These are phyloP conservation scores for Saccharomyces pastorianus DNA, from an alignment of 1,139 yeast species.

Conservation along the genomic window DNA sequence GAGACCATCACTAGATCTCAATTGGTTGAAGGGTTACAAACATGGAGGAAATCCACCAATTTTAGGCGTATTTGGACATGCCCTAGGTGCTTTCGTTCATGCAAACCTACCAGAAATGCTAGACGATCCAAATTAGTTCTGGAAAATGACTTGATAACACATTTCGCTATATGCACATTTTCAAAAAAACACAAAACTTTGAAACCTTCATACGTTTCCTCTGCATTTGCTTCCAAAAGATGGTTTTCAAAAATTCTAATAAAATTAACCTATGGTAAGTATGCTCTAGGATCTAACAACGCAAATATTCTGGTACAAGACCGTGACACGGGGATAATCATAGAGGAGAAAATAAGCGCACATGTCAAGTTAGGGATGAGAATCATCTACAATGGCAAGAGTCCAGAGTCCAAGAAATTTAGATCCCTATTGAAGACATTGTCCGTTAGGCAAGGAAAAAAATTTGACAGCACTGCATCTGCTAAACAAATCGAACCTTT, in stretches of 20 bases:
- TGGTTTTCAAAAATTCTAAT: constrained; percentile 83
- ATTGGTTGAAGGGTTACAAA: constrained; percentile 38
- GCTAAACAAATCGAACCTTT: constrained; percentile 64
- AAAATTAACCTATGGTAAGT: constrained; percentile 81
- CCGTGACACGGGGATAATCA: constrained; percentile 72
- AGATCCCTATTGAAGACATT: constrained; percentile 51
- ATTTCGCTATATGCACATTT: constrained; percentile 82
- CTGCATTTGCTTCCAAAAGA: constrained; percentile 74
- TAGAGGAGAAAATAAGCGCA: constrained; percentile 88
- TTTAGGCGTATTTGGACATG: constrained; percentile 38
- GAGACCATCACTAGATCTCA: constrained; percentile 29
- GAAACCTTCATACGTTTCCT: constrained; percentile 66
- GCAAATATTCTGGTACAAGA: constrained; percentile 94
- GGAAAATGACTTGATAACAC: constrained; percentile 62
- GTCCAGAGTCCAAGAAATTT: constrained; percentile 50
- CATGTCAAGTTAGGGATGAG: constrained; percentile 84
- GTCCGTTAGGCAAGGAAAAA: constrained; percentile 74
- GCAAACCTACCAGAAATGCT: constrained; percentile 46
- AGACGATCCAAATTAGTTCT: constrained; percentile 30
- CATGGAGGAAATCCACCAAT: constrained; percentile 38
- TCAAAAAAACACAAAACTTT: constrained; percentile 57
- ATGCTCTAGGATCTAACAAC: constrained; percentile 79
- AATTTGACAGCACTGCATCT: constrained; percentile 68
- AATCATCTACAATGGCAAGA: constrained; percentile 66
- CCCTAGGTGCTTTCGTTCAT: constrained; percentile 65